Conservation (phyloP, 352 stramenopile genomes). For the Phytophthora colocasiae region DNA sequence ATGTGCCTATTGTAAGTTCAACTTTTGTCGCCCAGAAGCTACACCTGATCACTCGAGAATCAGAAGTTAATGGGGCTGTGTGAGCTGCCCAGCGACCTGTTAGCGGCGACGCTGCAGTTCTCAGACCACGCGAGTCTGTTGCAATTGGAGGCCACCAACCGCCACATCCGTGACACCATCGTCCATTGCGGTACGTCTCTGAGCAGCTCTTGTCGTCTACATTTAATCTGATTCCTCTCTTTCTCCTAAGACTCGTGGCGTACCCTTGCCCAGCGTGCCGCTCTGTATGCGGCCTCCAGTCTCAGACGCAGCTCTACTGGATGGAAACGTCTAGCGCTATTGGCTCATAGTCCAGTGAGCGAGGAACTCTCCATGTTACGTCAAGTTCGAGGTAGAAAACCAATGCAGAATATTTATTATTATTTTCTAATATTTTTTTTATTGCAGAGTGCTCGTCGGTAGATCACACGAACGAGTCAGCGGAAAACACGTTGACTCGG, state of each 20-base stretch:
- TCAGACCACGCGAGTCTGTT: constrained; percentile 42
- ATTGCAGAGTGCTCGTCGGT: constrained; percentile 55
- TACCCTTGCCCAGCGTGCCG: constrained; percentile 21
- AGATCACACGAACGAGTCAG: constrained; percentile 56
- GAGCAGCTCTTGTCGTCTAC: not conserved
- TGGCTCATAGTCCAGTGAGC: constrained; percentile 27
- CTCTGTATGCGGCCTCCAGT: constrained; percentile 10
- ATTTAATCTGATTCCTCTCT: constrained; percentile 11
- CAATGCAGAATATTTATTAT: not conserved
- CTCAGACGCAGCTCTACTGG: constrained; percentile 1
- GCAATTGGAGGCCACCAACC: constrained; percentile 36
- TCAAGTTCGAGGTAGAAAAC: constrained; percentile 43
- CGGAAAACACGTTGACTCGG: constrained; percentile 54
- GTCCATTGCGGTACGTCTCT: constrained; percentile 22
- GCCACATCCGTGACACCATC: constrained; percentile 22
- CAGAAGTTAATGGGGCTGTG: constrained; percentile 22
- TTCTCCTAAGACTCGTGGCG: constrained; percentile 44
- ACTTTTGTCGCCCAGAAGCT: constrained; percentile 32
- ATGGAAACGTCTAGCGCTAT: constrained; percentile 47
- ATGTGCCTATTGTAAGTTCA: constrained; percentile 14
- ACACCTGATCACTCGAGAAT: constrained; percentile 1
- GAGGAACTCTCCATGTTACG: constrained; percentile 41
- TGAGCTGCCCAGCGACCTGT: constrained; percentile 51
- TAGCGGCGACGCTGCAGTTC: constrained; percentile 52
- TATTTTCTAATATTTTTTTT: not conserved